Percentiles rank a stretch among this genome's conserved stretches.
phyloP scores from a whole-genome alignment of 331 rosid genomes.

The Telfairia occidentalis region DNA sequence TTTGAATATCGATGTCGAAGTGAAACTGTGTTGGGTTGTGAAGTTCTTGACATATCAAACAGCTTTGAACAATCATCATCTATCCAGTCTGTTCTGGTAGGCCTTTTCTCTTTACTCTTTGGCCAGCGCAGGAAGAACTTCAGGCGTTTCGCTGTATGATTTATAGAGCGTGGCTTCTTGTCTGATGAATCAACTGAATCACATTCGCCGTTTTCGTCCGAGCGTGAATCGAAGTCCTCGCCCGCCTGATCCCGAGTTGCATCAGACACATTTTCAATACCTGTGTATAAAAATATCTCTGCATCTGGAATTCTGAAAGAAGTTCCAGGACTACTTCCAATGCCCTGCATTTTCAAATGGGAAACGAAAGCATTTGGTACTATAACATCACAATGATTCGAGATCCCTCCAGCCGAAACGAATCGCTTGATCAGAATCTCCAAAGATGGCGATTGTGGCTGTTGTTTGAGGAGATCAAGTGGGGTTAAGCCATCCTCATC shows the following conservation, averaged over 20 bases:
- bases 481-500: conserved; percentile 72
- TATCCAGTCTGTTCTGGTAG: conserved; percentile 17
- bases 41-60: conserved; percentile 20
- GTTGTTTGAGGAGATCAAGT: conserved; percentile 56
- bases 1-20: conserved; percentile 56
- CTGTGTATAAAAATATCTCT: conserved; percentile 75
- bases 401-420: conserved; percentile 60
- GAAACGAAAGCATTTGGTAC: conserved; percentile 40
- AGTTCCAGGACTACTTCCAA: conserved; percentile 71
- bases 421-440: conserved; percentile 60
- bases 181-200: conserved; percentile 30
- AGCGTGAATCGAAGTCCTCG: conserved; percentile 24
- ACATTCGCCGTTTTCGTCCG: conserved; percentile 31
- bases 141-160: conserved; percentile 31
- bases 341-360: conserved; percentile 52
- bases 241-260: conserved; percentile 31
- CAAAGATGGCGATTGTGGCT: conserved; percentile 44
- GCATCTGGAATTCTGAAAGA: conserved; percentile 82
- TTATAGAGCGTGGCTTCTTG: conserved; percentile 32
- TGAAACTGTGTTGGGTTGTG: conserved; percentile 37
- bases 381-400: conserved; percentile 27
- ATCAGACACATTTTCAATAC: conserved; percentile 48
- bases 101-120: conserved; percentile 36
- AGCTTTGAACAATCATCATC: conserved; percentile 36
- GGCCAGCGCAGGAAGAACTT: conserved; percentile 64